A percentile compares a stretch with the other conserved stretches of the same genome.
Evolutionary conservation across 129 eudicot species (phyloP).

Genomic region (Artemisia tridentata): DNA sequence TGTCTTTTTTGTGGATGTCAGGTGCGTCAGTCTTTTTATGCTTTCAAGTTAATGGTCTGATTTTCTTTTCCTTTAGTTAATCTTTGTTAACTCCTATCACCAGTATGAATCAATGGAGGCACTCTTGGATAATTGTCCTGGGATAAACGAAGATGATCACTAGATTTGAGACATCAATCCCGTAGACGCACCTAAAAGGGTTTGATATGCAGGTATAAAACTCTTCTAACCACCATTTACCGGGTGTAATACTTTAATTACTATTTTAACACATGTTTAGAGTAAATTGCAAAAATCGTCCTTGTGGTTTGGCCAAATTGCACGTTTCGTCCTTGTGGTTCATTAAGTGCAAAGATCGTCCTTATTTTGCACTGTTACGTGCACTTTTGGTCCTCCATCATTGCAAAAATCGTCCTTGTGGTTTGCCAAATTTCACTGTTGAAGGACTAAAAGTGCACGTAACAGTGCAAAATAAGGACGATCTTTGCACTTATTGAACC

Average conservation of each 20-base stretch:
- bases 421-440: too few relatives aligned
- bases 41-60: conserved; percentile 8
- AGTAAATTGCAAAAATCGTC: too few relatives aligned
- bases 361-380: too few relatives aligned
- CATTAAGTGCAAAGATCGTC: too few relatives aligned
- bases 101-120: conserved; percentile 82
- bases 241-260: not conserved
- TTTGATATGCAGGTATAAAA: not conserved
- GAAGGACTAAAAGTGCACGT: too few relatives aligned
- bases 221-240: not conserved
- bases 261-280: not conserved
- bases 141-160: conserved; percentile 83
- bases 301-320: too few relatives aligned
- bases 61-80: conserved; percentile 1
- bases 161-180: conserved; percentile 30
- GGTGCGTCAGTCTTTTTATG: conserved; percentile 40
- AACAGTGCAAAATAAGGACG: too few relatives aligned
- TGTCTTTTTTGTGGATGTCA: conserved; percentile 95
- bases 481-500: too few relatives aligned
- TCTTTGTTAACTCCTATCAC: conserved; percentile 9
- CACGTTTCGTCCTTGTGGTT: too few relatives aligned
- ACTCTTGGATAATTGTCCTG: conserved; percentile 66
- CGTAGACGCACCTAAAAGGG: not conserved
- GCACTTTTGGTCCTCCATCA: too few relatives aligned
- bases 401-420: too few relatives aligned